Evolutionary conservation across 179 eudicot species (phyloP).

Genomic region (Carnegiea gigantea): DNA sequence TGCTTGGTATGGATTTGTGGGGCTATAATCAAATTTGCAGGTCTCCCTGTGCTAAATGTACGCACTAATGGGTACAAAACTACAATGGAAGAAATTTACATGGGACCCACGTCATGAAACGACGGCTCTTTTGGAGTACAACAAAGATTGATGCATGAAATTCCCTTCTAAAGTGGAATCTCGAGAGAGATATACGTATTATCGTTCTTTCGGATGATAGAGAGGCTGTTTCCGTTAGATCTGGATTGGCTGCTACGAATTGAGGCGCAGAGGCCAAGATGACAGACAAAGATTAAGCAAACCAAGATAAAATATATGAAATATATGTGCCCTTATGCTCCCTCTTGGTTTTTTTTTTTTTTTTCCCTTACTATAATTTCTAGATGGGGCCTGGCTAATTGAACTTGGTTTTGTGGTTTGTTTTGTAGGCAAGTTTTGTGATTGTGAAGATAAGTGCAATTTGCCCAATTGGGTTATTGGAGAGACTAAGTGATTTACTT

Average conservation of each 20-base stretch:
- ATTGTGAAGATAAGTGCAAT: conserved; percentile 86
- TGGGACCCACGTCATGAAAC: conserved; percentile 11
- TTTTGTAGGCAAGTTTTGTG: conserved; percentile 69
- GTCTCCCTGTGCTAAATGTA: conserved; percentile 26
- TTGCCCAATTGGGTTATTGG: conserved; percentile 53
- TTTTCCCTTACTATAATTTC: conserved; percentile 2
- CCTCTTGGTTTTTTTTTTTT: not conserved
- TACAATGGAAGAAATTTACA: conserved; percentile 11
- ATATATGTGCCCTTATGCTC: conserved; percentile 31
- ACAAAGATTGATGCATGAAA: not conserved
- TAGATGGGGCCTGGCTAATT: conserved; percentile 8
- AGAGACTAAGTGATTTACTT: conserved; percentile 64
- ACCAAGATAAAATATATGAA: conserved; percentile 21
- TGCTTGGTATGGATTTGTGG: conserved; percentile 23
- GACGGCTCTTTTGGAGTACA: not conserved
- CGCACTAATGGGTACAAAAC: conserved; percentile 15
- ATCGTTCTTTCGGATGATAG: not conserved
- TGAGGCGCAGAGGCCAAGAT: not conserved
- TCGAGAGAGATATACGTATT: not conserved
- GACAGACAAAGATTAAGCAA: conserved; percentile 16
- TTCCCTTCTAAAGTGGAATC: not conserved
- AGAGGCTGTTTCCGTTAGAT: not conserved
- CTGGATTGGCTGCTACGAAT: not conserved
- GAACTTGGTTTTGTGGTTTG: not conserved
- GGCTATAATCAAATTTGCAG: conserved; percentile 26